Percentiles rank a stretch among this genome's conserved stretches.
Conservation (phyloP, 805 yeast species). For the Teunomyces panamensis region DNA sequence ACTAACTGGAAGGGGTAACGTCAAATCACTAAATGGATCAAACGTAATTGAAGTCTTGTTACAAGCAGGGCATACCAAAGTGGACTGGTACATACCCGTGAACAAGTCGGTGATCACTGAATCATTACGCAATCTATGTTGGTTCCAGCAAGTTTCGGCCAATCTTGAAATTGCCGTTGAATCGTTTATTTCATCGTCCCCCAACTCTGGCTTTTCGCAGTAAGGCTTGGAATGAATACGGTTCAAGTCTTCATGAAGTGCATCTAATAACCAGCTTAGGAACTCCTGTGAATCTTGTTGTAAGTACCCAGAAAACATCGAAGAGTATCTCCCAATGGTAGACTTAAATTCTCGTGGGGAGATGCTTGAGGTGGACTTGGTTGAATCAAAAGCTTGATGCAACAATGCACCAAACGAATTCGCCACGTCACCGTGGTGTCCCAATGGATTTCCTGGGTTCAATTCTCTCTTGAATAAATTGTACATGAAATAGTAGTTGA, state of each 20-base stretch:
- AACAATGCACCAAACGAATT: conserved; percentile 66
- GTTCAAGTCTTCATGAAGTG: conserved; percentile 89
- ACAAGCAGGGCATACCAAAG: conserved; percentile 85
- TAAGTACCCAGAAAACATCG: conserved; percentile 73
- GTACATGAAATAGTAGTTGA: conserved; percentile 69
- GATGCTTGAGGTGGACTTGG: conserved; percentile 19
- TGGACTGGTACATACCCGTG: conserved; percentile 88
- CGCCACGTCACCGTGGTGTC: conserved; percentile 81
- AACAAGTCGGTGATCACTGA: conserved; percentile 82
- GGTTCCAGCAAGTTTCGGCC: conserved; percentile 77
- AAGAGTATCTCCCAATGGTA: conserved; percentile 74
- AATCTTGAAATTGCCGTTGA: conserved; percentile 51
- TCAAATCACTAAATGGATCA: conserved; percentile 89
- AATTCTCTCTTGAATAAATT: conserved; percentile 61
- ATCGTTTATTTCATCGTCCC: conserved; percentile 58
- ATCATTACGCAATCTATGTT: conserved; percentile 76
- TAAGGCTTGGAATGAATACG: conserved; percentile 80
- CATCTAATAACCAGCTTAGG: conserved; percentile 81
- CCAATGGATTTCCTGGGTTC: conserved; percentile 77
- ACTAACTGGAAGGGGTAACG: conserved; percentile 81
- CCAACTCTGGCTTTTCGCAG: conserved; percentile 80
- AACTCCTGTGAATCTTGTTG: conserved; percentile 97
- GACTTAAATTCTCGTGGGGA: conserved; percentile 78
- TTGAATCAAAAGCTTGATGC: conserved; percentile 50
- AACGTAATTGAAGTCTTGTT: conserved; percentile 77